These are phyloP conservation scores for Bacidia gigantensis DNA, from an alignment of 495 filamentous ascomycete genomes.

Conservation along the genomic window DNA sequence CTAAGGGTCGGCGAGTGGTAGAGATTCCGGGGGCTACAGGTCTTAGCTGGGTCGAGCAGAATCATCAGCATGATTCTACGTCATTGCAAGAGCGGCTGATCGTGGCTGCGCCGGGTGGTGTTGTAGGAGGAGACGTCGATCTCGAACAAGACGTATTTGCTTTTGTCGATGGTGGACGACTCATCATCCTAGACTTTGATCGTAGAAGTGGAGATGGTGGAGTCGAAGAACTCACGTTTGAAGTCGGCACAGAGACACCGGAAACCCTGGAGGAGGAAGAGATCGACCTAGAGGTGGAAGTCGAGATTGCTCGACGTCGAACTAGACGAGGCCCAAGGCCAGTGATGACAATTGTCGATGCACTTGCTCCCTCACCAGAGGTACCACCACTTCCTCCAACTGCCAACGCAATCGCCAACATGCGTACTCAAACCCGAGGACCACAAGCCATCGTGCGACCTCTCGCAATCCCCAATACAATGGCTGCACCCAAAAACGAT, in stretches of 20 bases:
- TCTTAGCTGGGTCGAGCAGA: slow-evolving; percentile 48
- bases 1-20: slow-evolving; percentile 42
- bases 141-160: slow-evolving; percentile 60
- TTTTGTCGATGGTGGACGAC: slow-evolving; percentile 67
- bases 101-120: slow-evolving; percentile 60
- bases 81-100: slow-evolving; percentile 48
- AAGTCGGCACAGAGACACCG: slow-evolving; percentile 56
- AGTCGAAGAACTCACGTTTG: slow-evolving; percentile 46
- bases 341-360: slow-evolving; percentile 12
- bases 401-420: slow-evolving; percentile 13
- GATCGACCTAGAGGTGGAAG: slow-evolving; percentile 61
- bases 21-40: slow-evolving; percentile 42
- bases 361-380: slow-evolving; percentile 12
- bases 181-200: slow-evolving; percentile 67
- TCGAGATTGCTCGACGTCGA: slow-evolving; percentile 63
- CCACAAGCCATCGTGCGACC: background rate
- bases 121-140: slow-evolving; percentile 38
- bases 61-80: slow-evolving; percentile 16
- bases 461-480: background rate
- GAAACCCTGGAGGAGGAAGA: slow-evolving; percentile 51
- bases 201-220: slow-evolving; percentile 43
- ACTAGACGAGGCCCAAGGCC: slow-evolving; percentile 27
- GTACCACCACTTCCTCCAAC: slow-evolving; percentile 12
- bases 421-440: background rate
- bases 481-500: background rate